A percentile compares a stretch with the other conserved stretches of the same genome.
Evolutionary conservation across 371 early-diverging fungal species (phyloP).

Genomic region (Entomophthora muscae): DNA sequence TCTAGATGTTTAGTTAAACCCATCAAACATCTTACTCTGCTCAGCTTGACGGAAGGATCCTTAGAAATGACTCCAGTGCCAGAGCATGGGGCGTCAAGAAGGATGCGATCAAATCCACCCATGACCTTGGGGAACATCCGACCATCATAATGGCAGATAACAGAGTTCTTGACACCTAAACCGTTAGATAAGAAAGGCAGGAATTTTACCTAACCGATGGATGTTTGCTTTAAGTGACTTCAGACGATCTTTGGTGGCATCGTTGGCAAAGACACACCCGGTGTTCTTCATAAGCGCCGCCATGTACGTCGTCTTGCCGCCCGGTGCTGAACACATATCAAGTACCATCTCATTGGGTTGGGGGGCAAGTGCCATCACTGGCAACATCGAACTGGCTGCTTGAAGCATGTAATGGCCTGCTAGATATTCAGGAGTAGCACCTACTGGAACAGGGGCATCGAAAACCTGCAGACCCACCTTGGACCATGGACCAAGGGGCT

Average conservation of each 20-base stretch:
- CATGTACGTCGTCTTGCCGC: slow-evolving; percentile 92
- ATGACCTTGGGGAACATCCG: slow-evolving; percentile 85
- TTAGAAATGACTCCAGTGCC: slow-evolving; percentile 99
- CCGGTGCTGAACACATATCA: slow-evolving; percentile 99
- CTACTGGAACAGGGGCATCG: slow-evolving; percentile 78
- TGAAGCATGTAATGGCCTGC: slow-evolving; percentile 99
- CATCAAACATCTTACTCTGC: slow-evolving; percentile 32
- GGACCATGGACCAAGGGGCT: slow-evolving; percentile 89
- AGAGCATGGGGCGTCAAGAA: slow-evolving; percentile 98
- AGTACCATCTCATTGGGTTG: slow-evolving; percentile 85
- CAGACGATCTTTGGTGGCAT: slow-evolving; percentile 86
- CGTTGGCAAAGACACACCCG: slow-evolving; percentile 95
- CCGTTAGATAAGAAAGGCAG: slow-evolving; percentile 17
- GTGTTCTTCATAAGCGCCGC: slow-evolving; percentile 97
- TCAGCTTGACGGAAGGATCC: slow-evolving; percentile 89
- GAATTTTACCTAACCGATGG: slow-evolving; percentile 70
- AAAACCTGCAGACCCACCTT: slow-evolving; percentile 84
- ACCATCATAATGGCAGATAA: slow-evolving; percentile 96
- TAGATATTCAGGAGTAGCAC: slow-evolving; percentile 98
- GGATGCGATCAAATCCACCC: slow-evolving; percentile 94
- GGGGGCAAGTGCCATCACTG: slow-evolving; percentile 93
- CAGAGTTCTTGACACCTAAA: slow-evolving; percentile 82
- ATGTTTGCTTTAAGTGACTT: slow-evolving; percentile 87
- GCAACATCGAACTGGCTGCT: slow-evolving; percentile 94
- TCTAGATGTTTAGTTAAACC: slow-evolving; percentile 13